These are phyloP conservation scores for Rhodotorula sp. DNA, from an alignment of 1,284 basidiomycete genomes.

Conservation along the genomic window DNA sequence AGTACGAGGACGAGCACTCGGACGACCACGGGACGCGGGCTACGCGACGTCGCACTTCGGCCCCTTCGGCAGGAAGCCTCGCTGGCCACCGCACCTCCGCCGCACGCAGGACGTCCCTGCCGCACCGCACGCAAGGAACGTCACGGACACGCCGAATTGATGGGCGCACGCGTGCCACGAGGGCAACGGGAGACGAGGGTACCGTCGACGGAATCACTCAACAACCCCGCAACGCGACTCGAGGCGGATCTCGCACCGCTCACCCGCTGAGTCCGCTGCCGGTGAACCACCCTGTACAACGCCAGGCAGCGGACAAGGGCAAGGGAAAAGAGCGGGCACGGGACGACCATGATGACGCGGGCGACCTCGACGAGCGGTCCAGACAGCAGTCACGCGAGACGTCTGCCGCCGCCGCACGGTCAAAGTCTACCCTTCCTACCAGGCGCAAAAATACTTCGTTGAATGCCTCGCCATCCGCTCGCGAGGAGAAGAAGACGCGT, in stretches of 20 bases:
- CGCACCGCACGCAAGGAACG: not conserved
- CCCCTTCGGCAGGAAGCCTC: not conserved
- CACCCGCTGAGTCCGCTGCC: constrained; percentile 18
- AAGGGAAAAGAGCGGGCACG: constrained; percentile 19
- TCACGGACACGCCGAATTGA: not conserved
- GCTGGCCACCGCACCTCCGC: not conserved
- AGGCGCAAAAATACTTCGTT: not conserved
- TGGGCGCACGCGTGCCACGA: not conserved
- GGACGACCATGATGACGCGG: not conserved
- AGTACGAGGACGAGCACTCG: constrained; percentile 15
- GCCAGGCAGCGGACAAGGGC: not conserved
- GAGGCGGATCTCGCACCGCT: not conserved
- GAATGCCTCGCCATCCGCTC: not conserved
- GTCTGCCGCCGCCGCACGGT: no score
- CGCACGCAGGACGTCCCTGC: constrained; percentile 1
- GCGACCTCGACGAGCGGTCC: not conserved
- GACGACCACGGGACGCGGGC: no score
- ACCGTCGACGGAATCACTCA: constrained; percentile 10
- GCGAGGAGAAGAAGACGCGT: not conserved
- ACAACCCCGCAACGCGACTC: constrained; percentile 1
- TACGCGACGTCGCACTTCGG: not conserved
- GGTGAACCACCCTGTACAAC: constrained; percentile 13
- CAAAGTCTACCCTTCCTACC: not conserved
- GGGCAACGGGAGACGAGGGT: constrained; percentile 2
- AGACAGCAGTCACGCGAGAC: not conserved